Base-by-base conservation (phyloP, 1,284 basidiomycete genomes). In the Trametes hirsuta region DNA sequence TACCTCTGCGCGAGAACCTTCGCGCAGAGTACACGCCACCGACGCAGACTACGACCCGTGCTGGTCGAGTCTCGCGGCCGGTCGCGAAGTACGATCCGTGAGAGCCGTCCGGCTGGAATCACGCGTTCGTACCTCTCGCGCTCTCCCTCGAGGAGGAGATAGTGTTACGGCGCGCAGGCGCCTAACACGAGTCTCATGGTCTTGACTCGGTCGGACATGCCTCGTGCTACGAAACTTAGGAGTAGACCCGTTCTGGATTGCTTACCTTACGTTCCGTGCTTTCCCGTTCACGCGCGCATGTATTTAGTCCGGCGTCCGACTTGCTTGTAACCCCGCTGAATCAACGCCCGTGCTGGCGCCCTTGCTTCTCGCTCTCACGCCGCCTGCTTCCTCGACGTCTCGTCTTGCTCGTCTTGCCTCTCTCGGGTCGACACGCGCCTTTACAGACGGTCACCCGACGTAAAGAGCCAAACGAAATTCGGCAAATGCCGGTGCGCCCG, bases 21-120 rank as follows among this genome's bases (percentile, higher is more conserved):
- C 53, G 55, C 24, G 41, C 64, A 24, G 42, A 62, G 40, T 69
- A 69, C 47, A 53, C 45, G 24, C 69, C 67, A 12, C 66, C 68
- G 15, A 30, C 58, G 10, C 59, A 62, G 45, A 71, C 70, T 6
- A 70, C 67, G 37, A 71, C 67, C 25, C 61, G 64, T 54, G 42
- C 65, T 24, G 64, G 71, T 54, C 62, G 62, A 25, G 55, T 71
- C n/a, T 67, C 64, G 40, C 45, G 49, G 9, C 59, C 59, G 45
- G 53, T 46, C 40, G 45, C 45, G 36, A 55, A 47, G 36, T 56
- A 52, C 49, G 53, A 61, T 49, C 54, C 49, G 18, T 55, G 47
- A 55, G 54, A 55, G 54, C 54, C 30, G 24, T 49, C 46, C 18
- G 54, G 54, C 39, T 55, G 54, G 54, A 55, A 55, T 55, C 39